Evolutionary conservation across 192 early-diverging fungal species (phyloP), one percentile per base, ranked within the genome.

Genomic region (Coemansia sp.): DNA sequence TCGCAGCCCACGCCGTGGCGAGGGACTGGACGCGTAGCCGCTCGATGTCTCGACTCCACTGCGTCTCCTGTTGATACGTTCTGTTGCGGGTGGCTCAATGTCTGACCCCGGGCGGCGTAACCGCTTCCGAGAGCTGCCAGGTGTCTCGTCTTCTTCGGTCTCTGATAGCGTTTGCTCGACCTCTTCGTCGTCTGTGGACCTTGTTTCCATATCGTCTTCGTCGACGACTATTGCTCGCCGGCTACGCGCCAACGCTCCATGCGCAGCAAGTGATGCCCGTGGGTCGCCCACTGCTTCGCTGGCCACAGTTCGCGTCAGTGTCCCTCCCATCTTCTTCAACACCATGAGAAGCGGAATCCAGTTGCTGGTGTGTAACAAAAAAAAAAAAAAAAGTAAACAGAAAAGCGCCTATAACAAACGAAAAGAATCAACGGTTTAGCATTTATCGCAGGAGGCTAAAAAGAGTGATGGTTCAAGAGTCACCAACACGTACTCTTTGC

Each of bases 11-110:
- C 70, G 66, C 11, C 69, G 31, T 8, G 68, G 42, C 16, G 76
- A 65, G 11, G 76, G 76, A 18, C 70, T 78, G 8, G 76, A 78
- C n/a, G 67, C 60, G 28, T 78, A 78, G 1, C 76, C 76, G 16
- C 56, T 12, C 28, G 55, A 50, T 16, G 48, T 11, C 48, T 52
- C 48, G 3, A 21, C 21, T 11, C 48, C 23, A 4, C 48, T 52
- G 53, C 53, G 53, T 5, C 53, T 23, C 53, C 33, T 28, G 16
- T 31, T 56, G 33, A 31, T 56, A 25, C 23, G 48, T 11, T 52
- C 48, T 12, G 23, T 26, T 26, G 23, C 23, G 3, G 48, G 11
- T 13, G 48, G 16, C 52, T 55, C 52, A 18, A 18, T 18, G 25
- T 55, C 26, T n/a, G 52, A 55, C 25, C 28, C 26, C 14, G 7